Conservation (phyloP, 2,329 filamentous ascomycete species). For the Fusarium newnesense region DNA sequence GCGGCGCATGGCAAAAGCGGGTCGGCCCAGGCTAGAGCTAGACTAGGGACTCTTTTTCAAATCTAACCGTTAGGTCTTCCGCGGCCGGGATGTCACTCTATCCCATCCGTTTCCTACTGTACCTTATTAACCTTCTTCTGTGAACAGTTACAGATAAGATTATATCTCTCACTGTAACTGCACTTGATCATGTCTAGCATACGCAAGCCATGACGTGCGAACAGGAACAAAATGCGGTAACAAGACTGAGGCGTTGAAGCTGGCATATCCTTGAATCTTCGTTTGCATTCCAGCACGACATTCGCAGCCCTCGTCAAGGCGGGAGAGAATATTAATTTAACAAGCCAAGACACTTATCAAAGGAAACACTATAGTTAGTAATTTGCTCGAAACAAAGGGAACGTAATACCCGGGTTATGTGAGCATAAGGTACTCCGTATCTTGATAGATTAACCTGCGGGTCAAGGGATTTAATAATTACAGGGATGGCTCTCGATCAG, state of each 20-base stretch:
- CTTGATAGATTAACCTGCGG: slow-evolving; percentile 1
- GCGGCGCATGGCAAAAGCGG: slow-evolving; percentile 28
- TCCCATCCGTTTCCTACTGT: not conserved
- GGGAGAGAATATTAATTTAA: not conserved
- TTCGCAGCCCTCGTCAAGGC: not conserved
- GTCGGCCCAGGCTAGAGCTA: slow-evolving; percentile 1
- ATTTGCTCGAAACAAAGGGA: not conserved
- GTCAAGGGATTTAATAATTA: not conserved
- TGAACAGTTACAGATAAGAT: not conserved
- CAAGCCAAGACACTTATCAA: not conserved
- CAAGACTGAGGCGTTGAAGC: not conserved
- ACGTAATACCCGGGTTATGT: not conserved
- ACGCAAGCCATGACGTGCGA: not conserved
- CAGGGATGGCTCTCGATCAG: slow-evolving; percentile 4
- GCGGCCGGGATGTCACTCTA: slow-evolving; percentile 22
- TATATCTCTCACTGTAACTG: not conserved
- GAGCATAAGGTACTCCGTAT: not conserved
- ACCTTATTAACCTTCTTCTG: not conserved
- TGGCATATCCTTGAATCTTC: not conserved
- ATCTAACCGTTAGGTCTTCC: slow-evolving; percentile 13
- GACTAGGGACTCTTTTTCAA: not conserved
- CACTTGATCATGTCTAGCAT: not conserved
- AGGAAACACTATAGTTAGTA: not conserved
- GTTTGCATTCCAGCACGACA: slow-evolving; percentile 15
- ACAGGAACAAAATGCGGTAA: not conserved